Evolutionary conservation across 345 rosid genomes (phyloP), one percentile per base, ranked within the genome.

Genomic region (Gossypium herbaceum): DNA sequence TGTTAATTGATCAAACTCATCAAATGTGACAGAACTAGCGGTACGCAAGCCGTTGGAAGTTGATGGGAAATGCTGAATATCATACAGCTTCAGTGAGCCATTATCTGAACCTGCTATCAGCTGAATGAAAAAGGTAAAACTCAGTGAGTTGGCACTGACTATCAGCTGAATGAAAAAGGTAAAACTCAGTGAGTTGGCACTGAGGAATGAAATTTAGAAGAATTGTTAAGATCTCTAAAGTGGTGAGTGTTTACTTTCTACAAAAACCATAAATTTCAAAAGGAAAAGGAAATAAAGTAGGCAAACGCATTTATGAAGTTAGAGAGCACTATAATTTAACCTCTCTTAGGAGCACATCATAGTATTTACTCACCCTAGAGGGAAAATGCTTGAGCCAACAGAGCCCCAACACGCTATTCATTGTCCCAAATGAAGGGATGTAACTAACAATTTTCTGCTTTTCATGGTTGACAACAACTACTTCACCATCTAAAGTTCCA

Each of bases 401-500:
- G 77, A 94, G 97, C 54, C 98, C 98, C 86, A 92, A 82, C 64
- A 94, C 89, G 58, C 92, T 92, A 77, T 88, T 91, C 86, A 81
- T 84, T 71, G 86, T 92, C 74, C 97, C 97, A 57, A 82, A 66
- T 22, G 93, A 92, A 50, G 97, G 89, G 51, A 92, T 84, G 80
- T 84, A 85, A 73, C 94, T 78, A 51, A 91, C 93, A 67, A 90
- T 79, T 81, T 91, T 92, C 80, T 84, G 92, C 68, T 77, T 90
- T 84, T 92, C 98, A 54, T 92, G 97, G 88, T 94, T 94, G 75
- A 94, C 81, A 67, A 91, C 91, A 73, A 94, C 88, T 25, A 94
- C 92, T 82, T 92, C 97, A 48, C 98, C 98, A 74, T 94, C 97
- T 76, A 94, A 81, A 78, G 98, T 94, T 68, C 97, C 97, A 83